Evolutionary conservation across 352 stramenopile genomes (phyloP).

Genomic region (Albugo candida): DNA sequence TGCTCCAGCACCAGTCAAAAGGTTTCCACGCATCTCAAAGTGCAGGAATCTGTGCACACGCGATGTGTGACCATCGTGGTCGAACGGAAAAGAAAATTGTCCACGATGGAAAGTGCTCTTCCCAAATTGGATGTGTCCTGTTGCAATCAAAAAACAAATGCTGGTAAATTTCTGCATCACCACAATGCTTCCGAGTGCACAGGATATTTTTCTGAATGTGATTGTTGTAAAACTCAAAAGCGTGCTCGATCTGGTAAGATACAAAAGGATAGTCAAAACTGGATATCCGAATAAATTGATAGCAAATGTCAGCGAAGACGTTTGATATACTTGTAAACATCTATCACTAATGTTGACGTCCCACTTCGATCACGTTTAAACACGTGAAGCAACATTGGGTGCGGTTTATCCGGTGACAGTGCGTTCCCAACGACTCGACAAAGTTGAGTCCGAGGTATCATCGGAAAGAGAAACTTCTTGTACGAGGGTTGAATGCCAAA

Average conservation of each 20-base stretch:
- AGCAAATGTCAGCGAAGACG: slow-evolving; percentile 1
- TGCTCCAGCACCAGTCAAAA: slow-evolving; percentile 1
- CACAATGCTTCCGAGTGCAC: slow-evolving; percentile 2
- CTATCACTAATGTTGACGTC: too few relatives aligned
- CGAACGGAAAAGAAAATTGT: background rate
- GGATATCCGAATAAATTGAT: slow-evolving; percentile 4
- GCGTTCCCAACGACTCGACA: too few relatives aligned
- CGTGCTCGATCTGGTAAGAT: slow-evolving; percentile 4
- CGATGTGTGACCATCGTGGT: slow-evolving; percentile 1
- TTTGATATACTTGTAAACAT: background rate
- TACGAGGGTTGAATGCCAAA: too few relatives aligned
- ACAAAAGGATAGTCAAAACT: slow-evolving; percentile 6
- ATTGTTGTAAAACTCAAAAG: slow-evolving; percentile 5
- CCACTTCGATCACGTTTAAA: too few relatives aligned
- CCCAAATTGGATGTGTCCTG: slow-evolving; percentile 1
- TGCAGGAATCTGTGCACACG: background rate
- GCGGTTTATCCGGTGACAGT: too few relatives aligned
- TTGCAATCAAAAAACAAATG: slow-evolving; percentile 7
- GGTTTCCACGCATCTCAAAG: slow-evolving; percentile 1
- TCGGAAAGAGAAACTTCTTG: too few relatives aligned
- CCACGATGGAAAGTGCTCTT: background rate
- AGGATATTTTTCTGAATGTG: background rate
- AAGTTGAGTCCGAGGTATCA: too few relatives aligned
- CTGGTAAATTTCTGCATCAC: slow-evolving; percentile 2
- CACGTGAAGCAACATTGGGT: too few relatives aligned